These are phyloP conservation scores for Canariomyces notabilis DNA, from an alignment of 2,329 filamentous ascomycete species.

Conservation along the genomic window DNA sequence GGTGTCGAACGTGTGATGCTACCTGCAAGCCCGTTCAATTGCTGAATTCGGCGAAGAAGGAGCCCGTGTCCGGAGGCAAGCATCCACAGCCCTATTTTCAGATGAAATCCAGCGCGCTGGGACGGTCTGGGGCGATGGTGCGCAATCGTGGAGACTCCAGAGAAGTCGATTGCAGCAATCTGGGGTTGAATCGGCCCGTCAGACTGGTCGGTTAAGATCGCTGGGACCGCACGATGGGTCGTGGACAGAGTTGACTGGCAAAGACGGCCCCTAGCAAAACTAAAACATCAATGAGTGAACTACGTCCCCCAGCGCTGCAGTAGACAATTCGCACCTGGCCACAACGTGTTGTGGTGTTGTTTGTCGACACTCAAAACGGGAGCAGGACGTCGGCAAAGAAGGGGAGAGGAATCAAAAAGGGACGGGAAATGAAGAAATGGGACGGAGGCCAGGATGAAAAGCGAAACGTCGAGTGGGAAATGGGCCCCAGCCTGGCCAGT, in stretches of 20 bases:
- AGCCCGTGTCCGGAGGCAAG: conserved; percentile 18
- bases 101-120: conserved; percentile 16
- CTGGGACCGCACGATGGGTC: conserved; percentile 11
- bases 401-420: background rate
- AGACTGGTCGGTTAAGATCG: conserved; percentile 16
- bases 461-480: conserved; percentile 1
- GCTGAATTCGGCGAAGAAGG: conserved; percentile 16
- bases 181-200: conserved; percentile 28
- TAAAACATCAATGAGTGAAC: background rate
- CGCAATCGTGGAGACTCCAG: conserved; percentile 28
- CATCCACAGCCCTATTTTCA: conserved; percentile 23
- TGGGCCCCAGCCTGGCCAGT: conserved; percentile 1
- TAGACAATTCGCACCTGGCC: background rate
- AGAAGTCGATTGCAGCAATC: conserved; percentile 21
- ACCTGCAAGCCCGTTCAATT: conserved; percentile 8
- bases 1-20: conserved; percentile 15
- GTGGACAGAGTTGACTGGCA: background rate
- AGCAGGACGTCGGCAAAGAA: background rate
- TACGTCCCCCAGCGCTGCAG: background rate
- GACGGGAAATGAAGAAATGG: conserved; percentile 6
- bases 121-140: conserved; percentile 18
- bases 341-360: background rate
- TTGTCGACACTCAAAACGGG: background rate
- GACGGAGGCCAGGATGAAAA: conserved; percentile 5
- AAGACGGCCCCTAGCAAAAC: background rate